Evolutionary conservation across 1,139 yeast genomes (phyloP).

Genomic region (Blastobotrys illinoisensis): DNA sequence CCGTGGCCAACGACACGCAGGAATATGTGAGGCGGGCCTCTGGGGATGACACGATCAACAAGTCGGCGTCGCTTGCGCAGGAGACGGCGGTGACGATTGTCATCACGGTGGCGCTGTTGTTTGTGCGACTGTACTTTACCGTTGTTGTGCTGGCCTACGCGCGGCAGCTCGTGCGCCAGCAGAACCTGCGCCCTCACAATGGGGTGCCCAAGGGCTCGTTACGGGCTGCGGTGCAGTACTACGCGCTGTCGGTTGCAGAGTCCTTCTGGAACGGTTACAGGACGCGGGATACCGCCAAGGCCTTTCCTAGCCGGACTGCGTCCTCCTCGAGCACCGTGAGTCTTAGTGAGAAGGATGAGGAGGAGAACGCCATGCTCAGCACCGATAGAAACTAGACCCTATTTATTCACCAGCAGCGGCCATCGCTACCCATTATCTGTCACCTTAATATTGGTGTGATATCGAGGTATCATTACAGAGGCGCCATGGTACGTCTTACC

Average conservation of each 20-base stretch:
- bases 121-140: conserved; percentile 59
- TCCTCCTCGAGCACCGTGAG: background rate
- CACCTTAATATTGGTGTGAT: too few species aligned
- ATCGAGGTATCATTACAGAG: too few species aligned
- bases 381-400: background rate
- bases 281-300: background rate
- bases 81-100: conserved; percentile 66
- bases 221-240: conserved; percentile 28
- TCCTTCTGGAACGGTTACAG: conserved; percentile 45
- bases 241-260: conserved; percentile 26
- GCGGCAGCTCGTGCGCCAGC: conserved; percentile 34
- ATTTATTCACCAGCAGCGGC: background rate
- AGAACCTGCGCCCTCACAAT: conserved; percentile 32
- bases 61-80: conserved; percentile 63
- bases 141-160: conserved; percentile 60
- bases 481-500: background rate
- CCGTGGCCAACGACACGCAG: conserved; percentile 9
- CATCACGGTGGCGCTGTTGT: conserved; percentile 49
- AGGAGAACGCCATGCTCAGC: background rate
- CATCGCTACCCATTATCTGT: background rate
- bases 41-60: conserved; percentile 28
- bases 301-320: background rate
- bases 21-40: conserved; percentile 6
- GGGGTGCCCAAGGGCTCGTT: conserved; percentile 33
- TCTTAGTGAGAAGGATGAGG: background rate